Conservation (phyloP, 768 basidiomycete genomes). For the Tylopilus felleus region DNA sequence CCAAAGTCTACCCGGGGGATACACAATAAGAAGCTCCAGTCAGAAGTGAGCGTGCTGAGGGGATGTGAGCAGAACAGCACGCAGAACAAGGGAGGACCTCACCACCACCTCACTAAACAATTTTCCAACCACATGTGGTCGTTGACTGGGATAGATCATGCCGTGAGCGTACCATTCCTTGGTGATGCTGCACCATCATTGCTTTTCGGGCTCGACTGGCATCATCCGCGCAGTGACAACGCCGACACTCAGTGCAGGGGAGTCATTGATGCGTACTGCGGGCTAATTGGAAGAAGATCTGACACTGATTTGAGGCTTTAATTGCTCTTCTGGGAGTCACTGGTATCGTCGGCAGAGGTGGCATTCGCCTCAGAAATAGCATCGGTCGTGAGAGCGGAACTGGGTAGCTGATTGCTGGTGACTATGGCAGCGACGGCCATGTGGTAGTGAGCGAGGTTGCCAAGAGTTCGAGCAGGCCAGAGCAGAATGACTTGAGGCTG, state of each 20-base stretch:
- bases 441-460: conserved; percentile 91
- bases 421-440: conserved; percentile 95
- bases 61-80: no score
- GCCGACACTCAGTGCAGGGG: conserved; percentile 77
- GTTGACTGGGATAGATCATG: no score
- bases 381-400: conserved; percentile 49
- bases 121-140: no score
- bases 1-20: no score
- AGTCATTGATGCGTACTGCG: conserved; percentile 59
- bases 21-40: no score
- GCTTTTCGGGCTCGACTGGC: conserved; percentile 87
- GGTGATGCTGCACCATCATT: conserved; percentile 86
- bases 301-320: conserved; percentile 33
- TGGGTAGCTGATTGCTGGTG: conserved; percentile 43
- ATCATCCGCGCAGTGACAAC: conserved; percentile 75
- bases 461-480: conserved; percentile 93
- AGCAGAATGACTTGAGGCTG: conserved; percentile 62
- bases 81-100: no score
- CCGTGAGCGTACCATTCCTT: conserved; percentile 92
- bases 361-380: conserved; percentile 50
- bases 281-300: conserved; percentile 43
- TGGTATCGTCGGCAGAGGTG: conserved; percentile 23
- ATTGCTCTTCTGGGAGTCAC: conserved; percentile 46
- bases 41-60: no score
- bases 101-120: no score